Base-by-base conservation (phyloP, 352 stramenopile species). In the Phytophthora foliorum region DNA sequence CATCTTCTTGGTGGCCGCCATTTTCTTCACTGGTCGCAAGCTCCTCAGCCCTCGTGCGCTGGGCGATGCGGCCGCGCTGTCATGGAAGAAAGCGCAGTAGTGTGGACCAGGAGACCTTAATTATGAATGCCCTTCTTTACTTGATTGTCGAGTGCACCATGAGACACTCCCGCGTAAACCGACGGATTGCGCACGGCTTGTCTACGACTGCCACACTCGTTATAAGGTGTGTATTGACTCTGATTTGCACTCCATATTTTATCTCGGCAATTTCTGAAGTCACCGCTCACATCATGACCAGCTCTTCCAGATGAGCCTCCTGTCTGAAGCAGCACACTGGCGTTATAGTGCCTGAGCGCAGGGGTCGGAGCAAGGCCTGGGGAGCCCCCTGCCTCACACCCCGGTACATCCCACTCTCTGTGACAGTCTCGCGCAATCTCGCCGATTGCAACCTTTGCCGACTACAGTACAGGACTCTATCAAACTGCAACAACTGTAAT, bases 71-170 rank as follows among this genome's bases (percentile, higher is more conserved):
- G 41, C 67, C 19, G 71, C 59, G 11, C 62, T 94, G 6, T 73
- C 58, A 29, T 94, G 86, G 86, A 94, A 89, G 70, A 74, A 88
- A 67, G 46, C 57, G 19, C 61, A 71, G 61, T 75, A 73, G 44
- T 6, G 42, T 49, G 4, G 9, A 48, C 2, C 14, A 46, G 14
- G 17, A 46, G 21, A 41, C 27, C 10, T 49, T 49, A 49, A 29
- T 27, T 49, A 49, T 49, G 19, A 49, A 17, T 27, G 21, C 42
- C 1, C 6, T 45, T 45, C 14, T 19, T 44, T 17, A 16, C 16
- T 19, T 41, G 36, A 44, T 44, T 9, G 36, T 21, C 36, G 36
- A 44, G 13, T 44, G 36, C 36, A 44, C 36, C 34, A 2, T 44
- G 38, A 44, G 38, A 48, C 41, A 25, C 41, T 19, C 41, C n/a